Evolutionary conservation across 305 asterid species (phyloP), one percentile per base, ranked within the genome.

Genomic region (Rubia tinctorum): DNA sequence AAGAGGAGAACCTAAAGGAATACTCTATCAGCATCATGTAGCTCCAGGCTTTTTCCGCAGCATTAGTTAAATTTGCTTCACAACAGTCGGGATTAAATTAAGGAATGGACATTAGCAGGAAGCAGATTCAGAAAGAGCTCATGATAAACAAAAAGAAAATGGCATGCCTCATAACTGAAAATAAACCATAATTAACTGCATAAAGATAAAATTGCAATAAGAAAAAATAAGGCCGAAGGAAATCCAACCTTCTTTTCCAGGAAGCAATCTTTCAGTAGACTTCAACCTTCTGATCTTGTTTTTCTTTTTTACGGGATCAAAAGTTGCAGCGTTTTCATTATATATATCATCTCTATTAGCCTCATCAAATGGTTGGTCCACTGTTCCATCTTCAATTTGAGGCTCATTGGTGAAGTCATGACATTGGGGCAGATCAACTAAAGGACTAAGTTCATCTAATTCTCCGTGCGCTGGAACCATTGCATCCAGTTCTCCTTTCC

Each of bases 221-320:
- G 6, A 67, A 40, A 8, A 17, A 43, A 18, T 47, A 10, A 74
- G 44, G 27, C 7, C 9, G 45, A 43, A n/a, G 13, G 58, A 66
- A 8, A 6, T 34, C 77, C 61, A 10, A 81, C 85, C 85, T 78
- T 69, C 80, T n/a, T 69, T 71, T 63, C 61, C 55, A 7, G 53
- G 44, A 39, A 63, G 67, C 14, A 71, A 69, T 45, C 73, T 85
- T 76, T 77, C 64, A 47, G 60, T 76, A 63, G 73, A 37, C 58
- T 80, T 87, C 27, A 75, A 74, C 80, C 80, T 88, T 76, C 86
- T 84, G 60, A 71, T 65, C 80, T 79, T 87, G 85, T 80, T 91
- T 83, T 86, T 84, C 79, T 67, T 77, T 75, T 83, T 86, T 4
- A 20, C 72, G 30, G 75, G 43, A 44, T 43, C 71, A 55, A 55